phyloP scores from a whole-genome alignment of 805 yeast genomes.

The Kazachstania psychrophila region DNA sequence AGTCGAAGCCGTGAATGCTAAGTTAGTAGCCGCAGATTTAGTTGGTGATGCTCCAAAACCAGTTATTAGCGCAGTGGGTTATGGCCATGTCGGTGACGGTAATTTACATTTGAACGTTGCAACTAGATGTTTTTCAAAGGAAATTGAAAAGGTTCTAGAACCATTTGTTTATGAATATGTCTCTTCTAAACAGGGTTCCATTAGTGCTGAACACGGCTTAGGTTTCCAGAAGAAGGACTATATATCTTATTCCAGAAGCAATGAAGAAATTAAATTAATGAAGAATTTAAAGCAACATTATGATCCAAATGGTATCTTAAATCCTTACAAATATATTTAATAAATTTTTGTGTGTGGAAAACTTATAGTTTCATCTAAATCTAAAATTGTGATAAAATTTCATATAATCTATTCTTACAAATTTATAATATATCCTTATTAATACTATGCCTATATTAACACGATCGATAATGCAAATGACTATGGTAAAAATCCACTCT shows the following conservation, averaged over 20 bases:
- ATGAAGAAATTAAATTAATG: slow-evolving; percentile 62
- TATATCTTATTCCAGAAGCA: slow-evolving; percentile 74
- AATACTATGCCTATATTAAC: too few relatives aligned
- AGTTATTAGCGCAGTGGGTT: slow-evolving; percentile 84
- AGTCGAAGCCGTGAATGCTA: slow-evolving; percentile 66
- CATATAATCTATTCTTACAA: background rate
- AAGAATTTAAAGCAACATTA: slow-evolving; percentile 67
- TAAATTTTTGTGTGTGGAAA: slow-evolving; percentile 15
- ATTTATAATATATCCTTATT: background rate
- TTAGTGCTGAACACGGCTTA: slow-evolving; percentile 95
- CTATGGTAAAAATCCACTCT: slow-evolving; percentile 27
- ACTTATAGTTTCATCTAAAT: too few relatives aligned
- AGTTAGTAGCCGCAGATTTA: slow-evolving; percentile 47
- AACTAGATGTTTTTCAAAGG: slow-evolving; percentile 71
- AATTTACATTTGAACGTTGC: slow-evolving; percentile 90
- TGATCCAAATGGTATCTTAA: slow-evolving; percentile 87
- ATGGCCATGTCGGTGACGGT: slow-evolving; percentile 98
- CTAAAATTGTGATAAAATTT: background rate
- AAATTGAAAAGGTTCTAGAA: slow-evolving; percentile 73
- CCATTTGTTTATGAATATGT: slow-evolving; percentile 96
- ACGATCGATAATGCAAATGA: background rate
- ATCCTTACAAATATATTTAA: slow-evolving; percentile 86
- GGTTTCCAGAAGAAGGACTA: slow-evolving; percentile 95
- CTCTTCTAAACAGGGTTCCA: slow-evolving; percentile 60
- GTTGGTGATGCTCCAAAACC: slow-evolving; percentile 52